Conservation (phyloP, 1,139 yeast species). For the Pneumocystis murina region DNA sequence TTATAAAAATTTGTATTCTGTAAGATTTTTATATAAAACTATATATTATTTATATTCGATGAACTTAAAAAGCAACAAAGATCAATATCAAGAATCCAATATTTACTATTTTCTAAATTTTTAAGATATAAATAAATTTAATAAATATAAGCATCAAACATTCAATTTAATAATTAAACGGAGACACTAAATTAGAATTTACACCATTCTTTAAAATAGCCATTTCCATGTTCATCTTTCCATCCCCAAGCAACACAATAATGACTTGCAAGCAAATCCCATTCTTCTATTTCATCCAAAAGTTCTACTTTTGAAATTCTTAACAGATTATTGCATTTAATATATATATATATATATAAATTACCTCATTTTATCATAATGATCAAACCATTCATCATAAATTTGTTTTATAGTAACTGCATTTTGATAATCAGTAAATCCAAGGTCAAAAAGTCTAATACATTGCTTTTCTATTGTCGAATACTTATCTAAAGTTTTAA, state of each 20-base stretch:
- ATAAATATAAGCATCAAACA: background rate
- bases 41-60: background rate
- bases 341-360: slow-evolving; percentile 12
- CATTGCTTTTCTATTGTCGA: slow-evolving; percentile 37
- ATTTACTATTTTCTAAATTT: background rate
- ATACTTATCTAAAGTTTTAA: slow-evolving; percentile 44
- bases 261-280: slow-evolving; percentile 56
- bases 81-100: background rate
- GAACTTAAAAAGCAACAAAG: background rate
- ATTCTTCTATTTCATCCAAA: slow-evolving; percentile 81
- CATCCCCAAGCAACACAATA: slow-evolving; percentile 41
- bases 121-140: background rate
- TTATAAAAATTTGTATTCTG: background rate
- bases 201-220: background rate
- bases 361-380: slow-evolving; percentile 38
- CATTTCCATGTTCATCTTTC: background rate
- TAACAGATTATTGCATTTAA: background rate
- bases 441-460: slow-evolving; percentile 21
- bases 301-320: slow-evolving; percentile 41
- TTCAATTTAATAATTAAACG: background rate
- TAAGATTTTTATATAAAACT: background rate
- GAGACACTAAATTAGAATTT: background rate
- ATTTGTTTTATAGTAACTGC: slow-evolving; percentile 48
- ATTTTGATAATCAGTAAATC: slow-evolving; percentile 18
- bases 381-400: slow-evolving; percentile 42